These are phyloP conservation scores for Sporobolomyces roseus DNA, from an alignment of 768 basidiomycete species.

Conservation along the genomic window DNA sequence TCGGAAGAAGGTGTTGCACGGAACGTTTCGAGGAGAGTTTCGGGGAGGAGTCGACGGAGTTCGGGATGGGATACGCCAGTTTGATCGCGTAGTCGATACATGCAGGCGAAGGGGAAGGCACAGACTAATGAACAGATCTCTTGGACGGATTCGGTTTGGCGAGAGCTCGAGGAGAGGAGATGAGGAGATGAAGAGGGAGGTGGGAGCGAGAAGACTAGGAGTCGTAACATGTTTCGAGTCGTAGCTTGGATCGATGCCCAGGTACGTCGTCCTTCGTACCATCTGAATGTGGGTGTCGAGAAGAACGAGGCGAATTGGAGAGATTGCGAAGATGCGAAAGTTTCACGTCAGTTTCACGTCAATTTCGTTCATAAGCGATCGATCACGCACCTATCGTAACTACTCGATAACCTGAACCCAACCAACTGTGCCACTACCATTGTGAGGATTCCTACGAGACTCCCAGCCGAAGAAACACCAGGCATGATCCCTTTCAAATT, in stretches of 20 bases:
- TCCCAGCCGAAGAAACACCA: neutral
- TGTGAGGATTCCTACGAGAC: slow-evolving; percentile 19
- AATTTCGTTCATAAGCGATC: too few relatives aligned
- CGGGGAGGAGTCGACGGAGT: slow-evolving; percentile 23
- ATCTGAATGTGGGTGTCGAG: neutral
- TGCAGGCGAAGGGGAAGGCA: slow-evolving; percentile 38
- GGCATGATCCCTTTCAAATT: neutral
- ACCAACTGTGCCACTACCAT: slow-evolving; percentile 27
- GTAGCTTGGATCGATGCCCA: slow-evolving; percentile 30
- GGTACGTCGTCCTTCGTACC: slow-evolving; percentile 38
- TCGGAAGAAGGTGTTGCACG: neutral
- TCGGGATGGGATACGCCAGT: slow-evolving; percentile 25
- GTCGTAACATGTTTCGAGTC: slow-evolving; percentile 32
- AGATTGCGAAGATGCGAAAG: neutral
- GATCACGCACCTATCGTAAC: slow-evolving; percentile 26
- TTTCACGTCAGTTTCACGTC: too few relatives aligned
- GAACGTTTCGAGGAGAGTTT: slow-evolving; percentile 19
- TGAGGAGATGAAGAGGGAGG: slow-evolving; percentile 3
- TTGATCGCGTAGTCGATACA: slow-evolving; percentile 36
- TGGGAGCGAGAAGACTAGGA: slow-evolving; percentile 30
- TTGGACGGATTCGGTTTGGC: slow-evolving; percentile 2
- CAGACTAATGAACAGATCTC: slow-evolving; percentile 24
- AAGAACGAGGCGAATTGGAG: neutral
- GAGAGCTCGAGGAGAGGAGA: neutral
- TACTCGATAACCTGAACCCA: neutral